Evolutionary conservation across 2,329 filamentous ascomycete species (phyloP).

Genomic region (Arthrobotrys musiformis): DNA sequence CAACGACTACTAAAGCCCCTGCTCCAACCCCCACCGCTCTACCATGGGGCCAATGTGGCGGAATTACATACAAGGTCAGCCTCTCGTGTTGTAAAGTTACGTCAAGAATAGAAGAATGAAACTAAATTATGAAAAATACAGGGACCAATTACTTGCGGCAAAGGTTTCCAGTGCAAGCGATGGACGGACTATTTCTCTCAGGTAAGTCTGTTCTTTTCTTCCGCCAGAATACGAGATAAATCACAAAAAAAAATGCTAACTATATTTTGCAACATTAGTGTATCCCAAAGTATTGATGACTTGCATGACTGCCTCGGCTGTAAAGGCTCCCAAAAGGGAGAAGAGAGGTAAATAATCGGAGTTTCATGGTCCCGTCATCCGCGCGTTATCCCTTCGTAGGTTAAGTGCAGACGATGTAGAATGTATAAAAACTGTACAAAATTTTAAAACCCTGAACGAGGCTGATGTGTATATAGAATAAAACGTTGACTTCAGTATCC

Average conservation of each 20-base stretch:
- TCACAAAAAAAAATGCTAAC: not conserved
- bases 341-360: too few relatives aligned
- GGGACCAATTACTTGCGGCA: not conserved
- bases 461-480: too few relatives aligned
- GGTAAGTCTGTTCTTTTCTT: not conserved
- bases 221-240: not conserved
- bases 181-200: constrained; percentile 4
- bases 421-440: too few relatives aligned
- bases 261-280: not conserved
- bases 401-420: too few relatives aligned
- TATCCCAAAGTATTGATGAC: not conserved
- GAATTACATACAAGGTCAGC: constrained; percentile 22
- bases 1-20: not conserved
- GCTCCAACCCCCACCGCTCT: not conserved
- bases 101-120: not conserved
- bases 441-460: too few relatives aligned
- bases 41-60: constrained; percentile 29
- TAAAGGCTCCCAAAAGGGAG: too few relatives aligned
- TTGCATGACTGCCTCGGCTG: too few relatives aligned
- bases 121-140: not conserved
- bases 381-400: too few relatives aligned
- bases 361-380: too few relatives aligned
- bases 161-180: not conserved
- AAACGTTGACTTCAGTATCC: too few relatives aligned
- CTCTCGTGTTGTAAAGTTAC: not conserved